Evolutionary conservation across 1,284 basidiomycete species (phyloP), one percentile per base, ranked within the genome.

Genomic region (Trametes hirsuta): DNA sequence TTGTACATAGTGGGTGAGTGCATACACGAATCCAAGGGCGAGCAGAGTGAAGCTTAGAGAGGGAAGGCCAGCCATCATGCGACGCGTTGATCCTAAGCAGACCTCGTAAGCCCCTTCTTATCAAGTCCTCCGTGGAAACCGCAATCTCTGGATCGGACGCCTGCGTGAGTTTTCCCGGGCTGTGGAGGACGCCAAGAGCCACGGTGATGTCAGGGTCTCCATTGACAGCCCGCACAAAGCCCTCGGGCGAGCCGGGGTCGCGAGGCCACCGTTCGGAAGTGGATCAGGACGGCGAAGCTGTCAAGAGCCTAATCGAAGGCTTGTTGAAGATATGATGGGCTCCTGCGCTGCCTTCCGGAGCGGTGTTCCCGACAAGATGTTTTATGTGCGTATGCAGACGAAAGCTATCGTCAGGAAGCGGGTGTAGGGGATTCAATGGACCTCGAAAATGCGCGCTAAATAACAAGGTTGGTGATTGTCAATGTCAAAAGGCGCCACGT

Each of bases 141-240:
- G 14, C 18, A 34, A 56, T 50, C 46, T n/a, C 6, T 30, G 15
- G 22, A 37, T 49, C 55, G 34, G 46, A 56, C 47, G 55, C 55
- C 55, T 50, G 34, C 34, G 21, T 35, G 49, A 50, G 55, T 47
- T 56, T 56, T 37, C 30, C 8, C 30, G 30, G 30, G 34, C 22
- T 24, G 25, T 56, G 30, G 18, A 34, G 47, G 34, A 50, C 55
- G 41, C 55, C 55, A 45, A 45, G 55, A 22, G 6, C 30, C 30
- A 30, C 30, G 30, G 55, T 54, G 55, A 50, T 56, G 55, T 56
- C 47, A 56, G 39, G 40, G 8, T 36, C 55, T 45, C 6, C 40
- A 34, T 24, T 18, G 24, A 35, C 36, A 30, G 41, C 24, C 41
- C 47, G 47, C 40, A 36, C 55, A 44, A 41, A 37, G 40, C 22